phyloP scores from a whole-genome alignment of 2,329 filamentous ascomycete species.

The Claviceps sp. region DNA sequence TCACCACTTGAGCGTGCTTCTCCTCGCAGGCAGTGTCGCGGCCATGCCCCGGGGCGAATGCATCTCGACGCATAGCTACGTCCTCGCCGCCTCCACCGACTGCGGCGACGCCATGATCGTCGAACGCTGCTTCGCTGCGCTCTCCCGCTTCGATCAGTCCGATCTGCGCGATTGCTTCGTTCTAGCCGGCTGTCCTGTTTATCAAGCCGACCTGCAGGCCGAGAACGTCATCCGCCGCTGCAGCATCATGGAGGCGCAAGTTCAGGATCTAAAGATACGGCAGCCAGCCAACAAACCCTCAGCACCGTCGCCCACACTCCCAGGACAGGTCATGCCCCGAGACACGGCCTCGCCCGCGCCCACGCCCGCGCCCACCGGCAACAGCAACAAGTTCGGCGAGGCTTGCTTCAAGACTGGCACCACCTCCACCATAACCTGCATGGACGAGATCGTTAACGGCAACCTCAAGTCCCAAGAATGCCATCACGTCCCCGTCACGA shows the following conservation, averaged over 20 bases:
- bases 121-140: conserved; percentile 26
- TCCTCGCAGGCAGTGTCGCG: conserved; percentile 21
- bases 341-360: not conserved
- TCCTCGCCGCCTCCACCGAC: conserved; percentile 24
- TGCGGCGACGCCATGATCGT: conserved; percentile 32
- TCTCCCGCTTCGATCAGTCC: conserved; percentile 16
- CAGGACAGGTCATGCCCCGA: not conserved
- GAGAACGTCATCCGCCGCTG: conserved; percentile 19
- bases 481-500: conserved; percentile 20
- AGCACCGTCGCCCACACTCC: not conserved
- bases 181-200: conserved; percentile 21
- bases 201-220: conserved; percentile 18
- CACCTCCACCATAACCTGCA: conserved; percentile 25
- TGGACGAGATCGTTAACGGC: conserved; percentile 23
- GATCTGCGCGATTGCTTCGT: conserved; percentile 26
- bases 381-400: conserved; percentile 9
- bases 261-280: conserved; percentile 18
- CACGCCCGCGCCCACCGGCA: not conserved
- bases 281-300: conserved; percentile 7
- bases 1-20: conserved; percentile 9
- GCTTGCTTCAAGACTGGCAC: conserved; percentile 23
- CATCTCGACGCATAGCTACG: conserved; percentile 22
- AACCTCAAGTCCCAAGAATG: conserved; percentile 24
- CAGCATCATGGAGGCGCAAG: conserved; percentile 11
- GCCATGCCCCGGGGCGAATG: conserved; percentile 24